Percentiles rank a stretch among this genome's conserved stretches.
Conservation (phyloP, 2,329 filamentous ascomycete genomes). For the Fusarium ambrosium region DNA sequence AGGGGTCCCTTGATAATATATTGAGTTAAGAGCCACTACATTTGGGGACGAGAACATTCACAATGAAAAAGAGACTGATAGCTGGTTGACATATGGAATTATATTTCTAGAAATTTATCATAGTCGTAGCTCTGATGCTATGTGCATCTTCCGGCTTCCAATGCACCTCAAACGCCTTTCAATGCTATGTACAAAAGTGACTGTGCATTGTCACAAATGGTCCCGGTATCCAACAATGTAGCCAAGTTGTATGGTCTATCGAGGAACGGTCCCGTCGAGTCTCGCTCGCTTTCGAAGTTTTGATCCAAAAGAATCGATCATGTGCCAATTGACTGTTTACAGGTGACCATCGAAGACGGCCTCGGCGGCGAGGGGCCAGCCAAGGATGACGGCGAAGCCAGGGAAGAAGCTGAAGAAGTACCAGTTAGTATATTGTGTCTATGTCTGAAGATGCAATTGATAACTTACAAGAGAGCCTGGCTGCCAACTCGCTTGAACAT, state of each 20-base stretch:
- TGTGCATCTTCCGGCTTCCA: slow-evolving; percentile 38
- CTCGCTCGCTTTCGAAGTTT: slow-evolving; percentile 31
- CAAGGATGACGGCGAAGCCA: slow-evolving; percentile 50
- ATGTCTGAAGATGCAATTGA: background rate
- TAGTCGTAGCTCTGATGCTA: slow-evolving; percentile 43
- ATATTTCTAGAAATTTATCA: slow-evolving; percentile 46
- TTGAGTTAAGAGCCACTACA: background rate
- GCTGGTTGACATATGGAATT: slow-evolving; percentile 46
- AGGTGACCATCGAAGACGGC: slow-evolving; percentile 51
- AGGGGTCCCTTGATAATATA: background rate
- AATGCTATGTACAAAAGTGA: slow-evolving; percentile 48
- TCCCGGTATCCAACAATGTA: slow-evolving; percentile 12
- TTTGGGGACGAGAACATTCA: background rate
- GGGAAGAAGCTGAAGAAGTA: slow-evolving; percentile 51
- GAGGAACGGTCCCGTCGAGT: slow-evolving; percentile 27
- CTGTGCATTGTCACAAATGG: slow-evolving; percentile 38
- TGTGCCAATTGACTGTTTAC: slow-evolving; percentile 33
- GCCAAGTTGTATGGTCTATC: slow-evolving; percentile 11
- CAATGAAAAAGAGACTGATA: background rate
- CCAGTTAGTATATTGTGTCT: slow-evolving; percentile 21
- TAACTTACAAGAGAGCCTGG: slow-evolving; percentile 52
- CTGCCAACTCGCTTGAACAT: slow-evolving; percentile 50
- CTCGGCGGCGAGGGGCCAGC: slow-evolving; percentile 52
- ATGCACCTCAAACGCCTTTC: slow-evolving; percentile 48
- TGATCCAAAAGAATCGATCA: slow-evolving; percentile 20